Percentiles rank a stretch among this genome's conserved stretches.
Evolutionary conservation across 1,284 basidiomycete species (phyloP).

Genomic region (Tremellales sp.): DNA sequence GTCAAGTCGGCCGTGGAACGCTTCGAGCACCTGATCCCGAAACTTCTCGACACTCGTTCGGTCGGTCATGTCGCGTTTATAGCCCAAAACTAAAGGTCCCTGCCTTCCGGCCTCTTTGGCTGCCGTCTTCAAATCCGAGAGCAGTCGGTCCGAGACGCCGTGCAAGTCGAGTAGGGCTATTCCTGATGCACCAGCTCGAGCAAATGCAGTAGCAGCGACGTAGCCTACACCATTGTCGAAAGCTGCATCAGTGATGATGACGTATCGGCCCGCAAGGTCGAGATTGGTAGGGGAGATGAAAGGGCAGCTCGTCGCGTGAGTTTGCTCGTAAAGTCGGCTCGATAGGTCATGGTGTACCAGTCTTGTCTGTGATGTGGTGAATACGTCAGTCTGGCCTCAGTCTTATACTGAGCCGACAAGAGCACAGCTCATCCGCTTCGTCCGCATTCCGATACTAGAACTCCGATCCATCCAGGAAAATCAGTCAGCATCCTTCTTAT

Average conservation of each 20-base stretch:
- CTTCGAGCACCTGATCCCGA: neutral
- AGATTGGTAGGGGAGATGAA: conserved; percentile 3
- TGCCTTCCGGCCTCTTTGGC: conserved; percentile 1
- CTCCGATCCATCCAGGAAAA: too few relatives aligned
- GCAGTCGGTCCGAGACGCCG: neutral
- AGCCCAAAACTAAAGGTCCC: neutral
- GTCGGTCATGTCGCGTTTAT: neutral
- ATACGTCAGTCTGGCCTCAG: too few relatives aligned
- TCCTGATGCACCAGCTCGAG: conserved; percentile 7
- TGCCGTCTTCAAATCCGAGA: neutral
- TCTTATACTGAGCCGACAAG: too few relatives aligned
- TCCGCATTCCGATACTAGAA: too few relatives aligned
- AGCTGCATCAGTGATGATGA: conserved; percentile 7
- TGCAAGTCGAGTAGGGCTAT: conserved; percentile 6
- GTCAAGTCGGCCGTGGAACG: neutral
- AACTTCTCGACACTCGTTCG: neutral
- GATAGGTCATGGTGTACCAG: too few relatives aligned
- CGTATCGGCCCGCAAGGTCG: conserved; percentile 1
- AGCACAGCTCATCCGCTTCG: too few relatives aligned
- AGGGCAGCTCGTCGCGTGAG: conserved; percentile 4
- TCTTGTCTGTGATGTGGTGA: too few relatives aligned
- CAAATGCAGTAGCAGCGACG: conserved; percentile 6
- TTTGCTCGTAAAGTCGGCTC: too few relatives aligned
- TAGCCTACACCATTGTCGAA: conserved; percentile 7
- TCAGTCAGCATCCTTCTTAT: too few relatives aligned